Evolutionary conservation across 1,284 basidiomycete genomes (phyloP).

Genomic region (Sparassis latifolia): DNA sequence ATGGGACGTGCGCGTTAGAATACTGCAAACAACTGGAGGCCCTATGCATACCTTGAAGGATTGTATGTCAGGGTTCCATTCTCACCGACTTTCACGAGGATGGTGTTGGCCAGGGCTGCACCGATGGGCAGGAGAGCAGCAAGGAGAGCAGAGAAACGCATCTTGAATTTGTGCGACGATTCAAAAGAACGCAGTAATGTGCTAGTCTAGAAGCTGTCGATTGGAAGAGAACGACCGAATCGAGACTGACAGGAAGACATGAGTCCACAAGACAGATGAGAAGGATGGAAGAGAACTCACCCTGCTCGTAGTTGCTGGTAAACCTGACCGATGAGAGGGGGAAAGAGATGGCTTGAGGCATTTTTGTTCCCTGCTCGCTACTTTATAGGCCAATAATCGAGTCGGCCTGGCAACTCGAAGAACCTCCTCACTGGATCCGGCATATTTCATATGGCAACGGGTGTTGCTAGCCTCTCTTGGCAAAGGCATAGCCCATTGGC

Average conservation of each 20-base stretch:
- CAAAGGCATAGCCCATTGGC: too few relatives aligned
- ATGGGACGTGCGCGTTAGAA: not conserved
- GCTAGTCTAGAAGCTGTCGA: conserved; percentile 18
- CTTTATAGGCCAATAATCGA: too few relatives aligned
- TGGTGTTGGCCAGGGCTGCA: conserved; percentile 32
- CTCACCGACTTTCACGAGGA: conserved; percentile 41
- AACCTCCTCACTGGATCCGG: too few relatives aligned
- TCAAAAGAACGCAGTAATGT: conserved; percentile 8
- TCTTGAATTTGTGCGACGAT: conserved; percentile 26
- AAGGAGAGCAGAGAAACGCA: conserved; percentile 43
- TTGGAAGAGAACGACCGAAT: conserved; percentile 25
- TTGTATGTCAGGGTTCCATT: conserved; percentile 36
- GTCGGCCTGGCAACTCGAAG: too few relatives aligned
- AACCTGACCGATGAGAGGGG: conserved; percentile 22
- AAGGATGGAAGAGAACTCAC: conserved; percentile 15
- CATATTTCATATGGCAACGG: too few relatives aligned
- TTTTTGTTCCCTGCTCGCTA: too few relatives aligned
- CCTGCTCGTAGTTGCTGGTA: conserved; percentile 28
- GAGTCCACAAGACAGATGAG: not conserved
- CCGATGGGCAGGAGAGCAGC: conserved; percentile 37
- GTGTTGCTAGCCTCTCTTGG: too few relatives aligned
- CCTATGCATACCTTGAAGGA: conserved; percentile 27
- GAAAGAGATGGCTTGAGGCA: conserved; percentile 9
- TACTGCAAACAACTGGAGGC: not conserved
- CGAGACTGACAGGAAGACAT: conserved; percentile 20